Base-by-base conservation (phyloP, 495 filamentous ascomycete species). In the Aspergillus ellipticus region DNA sequence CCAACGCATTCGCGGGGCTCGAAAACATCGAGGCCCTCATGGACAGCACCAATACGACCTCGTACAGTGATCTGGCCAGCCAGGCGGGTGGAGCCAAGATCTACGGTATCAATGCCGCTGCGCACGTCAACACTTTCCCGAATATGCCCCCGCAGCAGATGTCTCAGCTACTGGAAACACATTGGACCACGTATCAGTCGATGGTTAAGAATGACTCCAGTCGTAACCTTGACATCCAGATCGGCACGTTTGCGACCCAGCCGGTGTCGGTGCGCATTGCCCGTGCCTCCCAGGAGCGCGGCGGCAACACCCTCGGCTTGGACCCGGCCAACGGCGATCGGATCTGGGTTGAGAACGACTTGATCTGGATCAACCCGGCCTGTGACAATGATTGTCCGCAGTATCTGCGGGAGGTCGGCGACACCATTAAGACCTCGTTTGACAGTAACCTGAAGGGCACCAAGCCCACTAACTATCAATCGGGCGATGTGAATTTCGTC, bases 1-100 rank as follows among this genome's bases (percentile, higher is more conserved):
- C 61, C 13, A 73, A 65, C 2, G 66, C 75, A 17, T 82, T 81
- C 41, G 51, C 37, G 8, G 51, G 56, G 2, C 46, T 59, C n/a
- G 56, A 59, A 2, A 29, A 49, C 3, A 54, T 59, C 37, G 31
- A 47, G n/a, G 16, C 56, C 2, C 21, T 59, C 7, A 10, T 59
- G 5, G 39, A 54, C 37, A 11, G 26, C 9, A 59, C 56, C 7
- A 37, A 54, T 0, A 31, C 46, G n/a, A 54, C 51, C 11, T 51
- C 31, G 22, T 54, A 54, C 17, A 43, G 21, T 5, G 51, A 59
- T 2, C 47, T 59, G 46, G 20, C 51, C n/a, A 51, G 43, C 31
- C 33, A 54, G n/a, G 56, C 56, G 17, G 56, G 56, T 17, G 56
- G 56, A 1, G 56, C 33, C 2, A 42, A 49, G 16, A 59, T 59